Percentiles rank a stretch among this genome's conserved stretches.
Evolutionary conservation across 192 early-diverging fungal species (phyloP).

Genomic region (Backusella australiensis): DNA sequence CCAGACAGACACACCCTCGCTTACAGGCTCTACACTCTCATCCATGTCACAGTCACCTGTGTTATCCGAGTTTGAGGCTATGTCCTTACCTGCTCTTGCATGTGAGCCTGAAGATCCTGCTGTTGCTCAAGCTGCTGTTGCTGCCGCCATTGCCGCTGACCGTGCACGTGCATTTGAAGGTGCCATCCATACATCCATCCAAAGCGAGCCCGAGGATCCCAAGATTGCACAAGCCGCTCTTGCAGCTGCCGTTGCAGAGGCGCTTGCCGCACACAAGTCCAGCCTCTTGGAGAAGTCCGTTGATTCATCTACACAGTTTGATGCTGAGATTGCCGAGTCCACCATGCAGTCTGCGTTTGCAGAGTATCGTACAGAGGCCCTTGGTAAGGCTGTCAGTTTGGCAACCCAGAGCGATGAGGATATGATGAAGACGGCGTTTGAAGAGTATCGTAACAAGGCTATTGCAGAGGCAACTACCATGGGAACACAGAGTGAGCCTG

Average conservation of each 20-base stretch:
- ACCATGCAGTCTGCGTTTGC: background rate
- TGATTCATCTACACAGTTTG: background rate
- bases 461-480: background rate
- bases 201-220: conserved; percentile 8
- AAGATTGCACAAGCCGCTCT: conserved; percentile 27
- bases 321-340: background rate
- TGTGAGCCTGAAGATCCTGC: background rate
- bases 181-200: background rate
- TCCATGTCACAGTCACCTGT: conserved; percentile 29
- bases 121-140: background rate
- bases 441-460: background rate
- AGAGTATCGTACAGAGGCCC: background rate
- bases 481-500: background rate
- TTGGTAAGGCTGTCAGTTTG: background rate
- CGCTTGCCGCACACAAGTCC: conserved; percentile 13
- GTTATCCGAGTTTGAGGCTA: conserved; percentile 19
- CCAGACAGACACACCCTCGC: background rate
- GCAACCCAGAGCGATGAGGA: background rate
- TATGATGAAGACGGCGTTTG: background rate
- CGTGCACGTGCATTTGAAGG: background rate
- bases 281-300: background rate
- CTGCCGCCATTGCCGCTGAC: background rate
- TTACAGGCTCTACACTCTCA: background rate
- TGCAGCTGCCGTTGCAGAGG: conserved; percentile 31
- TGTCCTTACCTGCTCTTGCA: background rate